Conservation (phyloP, 139 green algal genomes). For the Auxenochlorella pyrenoidosa region DNA sequence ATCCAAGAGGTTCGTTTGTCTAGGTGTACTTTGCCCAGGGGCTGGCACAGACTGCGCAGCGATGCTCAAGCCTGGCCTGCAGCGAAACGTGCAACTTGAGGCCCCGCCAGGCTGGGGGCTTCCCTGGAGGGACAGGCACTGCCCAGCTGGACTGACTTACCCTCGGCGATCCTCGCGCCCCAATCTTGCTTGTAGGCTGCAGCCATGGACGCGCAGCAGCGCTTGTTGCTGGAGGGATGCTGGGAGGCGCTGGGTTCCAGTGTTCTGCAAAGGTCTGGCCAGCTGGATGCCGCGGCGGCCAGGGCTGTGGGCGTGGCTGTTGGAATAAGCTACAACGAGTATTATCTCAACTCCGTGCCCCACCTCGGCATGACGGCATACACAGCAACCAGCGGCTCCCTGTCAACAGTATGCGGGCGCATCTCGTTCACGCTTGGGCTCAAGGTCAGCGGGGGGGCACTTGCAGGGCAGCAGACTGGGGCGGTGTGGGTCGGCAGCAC, state of each 20-base stretch:
- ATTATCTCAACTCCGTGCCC: conserved; percentile 36
- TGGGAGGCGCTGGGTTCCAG: conserved; percentile 17
- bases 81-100: no score
- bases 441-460: conserved; percentile 53
- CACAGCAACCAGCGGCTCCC: conserved; percentile 55
- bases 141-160: background rate
- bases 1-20: conserved; percentile 54
- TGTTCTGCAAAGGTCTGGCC: background rate
- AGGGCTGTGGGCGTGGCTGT: conserved; percentile 4
- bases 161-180: no score
- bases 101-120: no score
- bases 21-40: background rate
- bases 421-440: conserved; percentile 82
- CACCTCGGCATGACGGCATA: conserved; percentile 34
- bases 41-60: background rate
- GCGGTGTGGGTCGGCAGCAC: background rate
- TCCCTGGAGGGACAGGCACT: background rate
- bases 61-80: no score
- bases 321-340: conserved; percentile 42
- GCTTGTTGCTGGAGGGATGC: conserved; percentile 71
- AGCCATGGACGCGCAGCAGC: conserved; percentile 83
- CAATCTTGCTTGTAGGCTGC: background rate
- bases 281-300: background rate
- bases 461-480: background rate
- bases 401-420: conserved; percentile 69